Evolutionary conservation across 2,329 filamentous ascomycete species (phyloP).

Genomic region (Penicillium verrucosum): DNA sequence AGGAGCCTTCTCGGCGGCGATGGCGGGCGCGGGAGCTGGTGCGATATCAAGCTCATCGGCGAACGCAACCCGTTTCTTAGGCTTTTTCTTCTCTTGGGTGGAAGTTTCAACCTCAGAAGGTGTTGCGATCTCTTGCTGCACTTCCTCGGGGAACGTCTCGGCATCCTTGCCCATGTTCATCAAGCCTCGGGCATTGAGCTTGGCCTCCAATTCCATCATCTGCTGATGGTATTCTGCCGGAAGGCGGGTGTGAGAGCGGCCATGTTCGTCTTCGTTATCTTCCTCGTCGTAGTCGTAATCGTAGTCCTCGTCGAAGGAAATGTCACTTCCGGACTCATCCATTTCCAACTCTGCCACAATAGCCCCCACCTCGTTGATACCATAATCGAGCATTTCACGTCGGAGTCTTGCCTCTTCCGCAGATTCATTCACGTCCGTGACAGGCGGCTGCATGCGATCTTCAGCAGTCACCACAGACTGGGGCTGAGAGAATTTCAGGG

Average conservation of each 20-base stretch:
- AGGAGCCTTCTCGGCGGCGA: slow-evolving; percentile 28
- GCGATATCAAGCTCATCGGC: slow-evolving; percentile 71
- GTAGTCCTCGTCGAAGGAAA: slow-evolving; percentile 53
- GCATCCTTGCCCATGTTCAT: slow-evolving; percentile 56
- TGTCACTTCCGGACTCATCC: slow-evolving; percentile 60
- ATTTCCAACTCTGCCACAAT: slow-evolving; percentile 90
- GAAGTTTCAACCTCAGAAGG: slow-evolving; percentile 16
- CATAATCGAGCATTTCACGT: slow-evolving; percentile 86
- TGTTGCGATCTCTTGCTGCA: slow-evolving; percentile 31
- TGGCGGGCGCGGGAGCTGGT: slow-evolving; percentile 37
- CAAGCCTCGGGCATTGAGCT: slow-evolving; percentile 59
- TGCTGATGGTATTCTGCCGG: slow-evolving; percentile 71
- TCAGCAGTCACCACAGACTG: slow-evolving; percentile 22
- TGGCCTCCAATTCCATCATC: slow-evolving; percentile 82
- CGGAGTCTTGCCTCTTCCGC: slow-evolving; percentile 76
- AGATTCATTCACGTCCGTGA: slow-evolving; percentile 71
- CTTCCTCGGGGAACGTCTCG: slow-evolving; percentile 32
- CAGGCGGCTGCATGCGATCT: slow-evolving; percentile 37
- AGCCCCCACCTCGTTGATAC: slow-evolving; percentile 79
- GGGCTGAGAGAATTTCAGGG: slow-evolving; percentile 15
- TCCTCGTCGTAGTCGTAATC: slow-evolving; percentile 50
- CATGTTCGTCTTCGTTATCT: slow-evolving; percentile 72
- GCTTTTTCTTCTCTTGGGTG: slow-evolving; percentile 27
- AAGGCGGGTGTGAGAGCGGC: slow-evolving; percentile 65
- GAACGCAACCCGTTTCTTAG: slow-evolving; percentile 74